Evolutionary conservation across 2,329 filamentous ascomycete species (phyloP).

Genomic region (Neurospora crassa): DNA sequence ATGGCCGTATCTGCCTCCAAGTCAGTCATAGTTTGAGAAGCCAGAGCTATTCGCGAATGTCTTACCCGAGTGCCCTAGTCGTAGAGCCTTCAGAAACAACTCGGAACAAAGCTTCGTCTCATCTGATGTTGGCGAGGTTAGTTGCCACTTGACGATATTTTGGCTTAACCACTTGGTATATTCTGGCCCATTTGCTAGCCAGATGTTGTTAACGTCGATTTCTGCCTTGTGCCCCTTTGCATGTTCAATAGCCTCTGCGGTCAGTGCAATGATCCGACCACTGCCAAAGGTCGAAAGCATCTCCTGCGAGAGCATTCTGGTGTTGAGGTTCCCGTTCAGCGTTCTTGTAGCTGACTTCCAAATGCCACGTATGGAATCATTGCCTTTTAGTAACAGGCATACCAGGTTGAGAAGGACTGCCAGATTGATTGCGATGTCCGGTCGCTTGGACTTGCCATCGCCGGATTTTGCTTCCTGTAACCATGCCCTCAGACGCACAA

Average conservation of each 20-base stretch:
- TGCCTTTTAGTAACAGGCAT: constrained; percentile 28
- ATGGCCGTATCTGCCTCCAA: constrained; percentile 30
- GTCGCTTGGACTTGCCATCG: constrained; percentile 26
- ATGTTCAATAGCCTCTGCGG: constrained; percentile 46
- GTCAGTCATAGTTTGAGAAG: constrained; percentile 10
- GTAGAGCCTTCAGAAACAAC: constrained; percentile 50
- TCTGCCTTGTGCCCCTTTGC: constrained; percentile 28
- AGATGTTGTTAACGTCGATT: constrained; percentile 26
- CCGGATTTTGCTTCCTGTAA: constrained; percentile 39
- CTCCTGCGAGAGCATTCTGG: constrained; percentile 31
- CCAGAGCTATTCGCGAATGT: neutral
- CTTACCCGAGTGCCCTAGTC: constrained; percentile 64
- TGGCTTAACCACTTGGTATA: constrained; percentile 65
- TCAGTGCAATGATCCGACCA: constrained; percentile 39
- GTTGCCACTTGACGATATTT: constrained; percentile 44
- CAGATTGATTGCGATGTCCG: constrained; percentile 35
- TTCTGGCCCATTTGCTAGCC: constrained; percentile 54
- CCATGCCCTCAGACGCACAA: constrained; percentile 58
- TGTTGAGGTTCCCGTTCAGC: constrained; percentile 12
- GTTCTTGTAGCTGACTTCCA: constrained; percentile 26
- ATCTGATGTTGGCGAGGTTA: constrained; percentile 22
- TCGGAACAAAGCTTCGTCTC: constrained; percentile 34
- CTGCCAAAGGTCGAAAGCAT: constrained; percentile 37
- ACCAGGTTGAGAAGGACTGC: constrained; percentile 35
- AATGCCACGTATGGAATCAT: constrained; percentile 26